phyloP scores from a whole-genome alignment of 2,329 filamentous ascomycete species.

The Monascus ruber region DNA sequence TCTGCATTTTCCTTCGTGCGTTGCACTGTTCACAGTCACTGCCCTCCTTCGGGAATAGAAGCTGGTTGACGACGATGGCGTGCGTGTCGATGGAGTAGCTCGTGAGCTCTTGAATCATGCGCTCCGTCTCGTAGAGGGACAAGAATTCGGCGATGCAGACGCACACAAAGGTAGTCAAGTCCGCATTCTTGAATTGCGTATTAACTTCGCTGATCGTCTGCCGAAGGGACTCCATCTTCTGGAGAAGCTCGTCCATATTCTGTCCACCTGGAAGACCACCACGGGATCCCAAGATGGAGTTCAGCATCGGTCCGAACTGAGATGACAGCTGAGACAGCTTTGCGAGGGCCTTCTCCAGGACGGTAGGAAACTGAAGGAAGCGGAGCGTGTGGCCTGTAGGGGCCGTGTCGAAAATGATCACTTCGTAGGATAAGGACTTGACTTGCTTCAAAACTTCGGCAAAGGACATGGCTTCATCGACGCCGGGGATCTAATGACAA shows the following conservation, averaged over 20 bases:
- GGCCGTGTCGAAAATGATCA: conserved; percentile 97
- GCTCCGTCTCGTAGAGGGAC: conserved; percentile 93
- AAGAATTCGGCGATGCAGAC: conserved; percentile 98
- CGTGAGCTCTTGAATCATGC: conserved; percentile 97
- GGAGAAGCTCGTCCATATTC: conserved; percentile 80
- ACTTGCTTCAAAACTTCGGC: conserved; percentile 98
- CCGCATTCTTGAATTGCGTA: conserved; percentile 92
- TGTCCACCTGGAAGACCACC: conserved; percentile 81
- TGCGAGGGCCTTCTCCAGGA: conserved; percentile 95
- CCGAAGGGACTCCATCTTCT: conserved; percentile 87
- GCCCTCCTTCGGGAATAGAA: conserved; percentile 78
- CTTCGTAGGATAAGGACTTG: conserved; percentile 96
- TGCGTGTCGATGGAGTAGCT: conserved; percentile 93
- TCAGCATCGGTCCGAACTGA: conserved; percentile 93
- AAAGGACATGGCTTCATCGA: conserved; percentile 99
- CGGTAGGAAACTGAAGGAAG: conserved; percentile 95
- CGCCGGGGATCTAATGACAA: conserved; percentile 75
- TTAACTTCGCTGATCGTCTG: conserved; percentile 94
- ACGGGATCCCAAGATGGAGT: conserved; percentile 72
- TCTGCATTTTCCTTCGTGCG: conserved; percentile 92
- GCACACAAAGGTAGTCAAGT: conserved; percentile 92
- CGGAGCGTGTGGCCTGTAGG: conserved; percentile 96
- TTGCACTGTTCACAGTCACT: conserved; percentile 93
- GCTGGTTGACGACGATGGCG: conserved; percentile 94
- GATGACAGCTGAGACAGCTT: conserved; percentile 89